Percentiles rank a stretch among this genome's conserved stretches.
phyloP scores from a whole-genome alignment of 352 stramenopile species.

The Pythium aphanidermatum region DNA sequence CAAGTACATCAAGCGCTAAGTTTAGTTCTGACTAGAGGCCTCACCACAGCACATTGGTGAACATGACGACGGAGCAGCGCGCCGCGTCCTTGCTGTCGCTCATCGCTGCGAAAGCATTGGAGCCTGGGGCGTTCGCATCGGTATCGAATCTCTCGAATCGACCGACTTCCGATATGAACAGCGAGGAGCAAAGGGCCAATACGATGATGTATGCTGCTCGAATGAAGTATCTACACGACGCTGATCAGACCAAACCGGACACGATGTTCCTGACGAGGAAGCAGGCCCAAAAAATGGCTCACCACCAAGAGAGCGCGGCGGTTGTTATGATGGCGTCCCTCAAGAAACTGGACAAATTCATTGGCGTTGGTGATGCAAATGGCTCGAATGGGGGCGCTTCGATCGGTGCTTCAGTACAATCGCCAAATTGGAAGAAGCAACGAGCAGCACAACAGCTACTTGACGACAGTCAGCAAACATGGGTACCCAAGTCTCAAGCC shows the following conservation, averaged over 20 bases:
- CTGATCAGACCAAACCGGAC: slow-evolving; percentile 41
- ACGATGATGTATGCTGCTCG: slow-evolving; percentile 76
- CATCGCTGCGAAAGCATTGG: slow-evolving; percentile 24
- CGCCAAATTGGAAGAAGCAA: slow-evolving; percentile 35
- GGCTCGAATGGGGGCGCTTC: neutral
- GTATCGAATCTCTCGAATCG: too few relatives aligned
- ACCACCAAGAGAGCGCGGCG: slow-evolving; percentile 34
- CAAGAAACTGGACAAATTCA: slow-evolving; percentile 33
- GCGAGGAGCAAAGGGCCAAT: slow-evolving; percentile 45
- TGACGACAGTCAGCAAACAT: slow-evolving; percentile 37
- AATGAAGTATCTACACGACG: slow-evolving; percentile 67
- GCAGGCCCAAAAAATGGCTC: slow-evolving; percentile 61
- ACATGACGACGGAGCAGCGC: slow-evolving; percentile 15
- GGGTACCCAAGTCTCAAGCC: slow-evolving; percentile 55
- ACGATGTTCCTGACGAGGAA: slow-evolving; percentile 72
- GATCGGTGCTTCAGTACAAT: neutral
- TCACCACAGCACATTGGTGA: too few relatives aligned
- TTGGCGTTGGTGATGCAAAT: slow-evolving; percentile 3
- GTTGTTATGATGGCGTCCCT: slow-evolving; percentile 26
- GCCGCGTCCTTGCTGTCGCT: slow-evolving; percentile 26
- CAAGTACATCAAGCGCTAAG: slow-evolving; percentile 29
- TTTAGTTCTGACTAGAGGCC: too few relatives aligned
- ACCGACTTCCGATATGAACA: slow-evolving; percentile 2
- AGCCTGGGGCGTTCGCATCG: slow-evolving; percentile 15
- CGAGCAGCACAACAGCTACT: slow-evolving; percentile 1